Base-by-base conservation (phyloP, 2,329 filamentous ascomycete genomes). In the Alternaria tenuissima region DNA sequence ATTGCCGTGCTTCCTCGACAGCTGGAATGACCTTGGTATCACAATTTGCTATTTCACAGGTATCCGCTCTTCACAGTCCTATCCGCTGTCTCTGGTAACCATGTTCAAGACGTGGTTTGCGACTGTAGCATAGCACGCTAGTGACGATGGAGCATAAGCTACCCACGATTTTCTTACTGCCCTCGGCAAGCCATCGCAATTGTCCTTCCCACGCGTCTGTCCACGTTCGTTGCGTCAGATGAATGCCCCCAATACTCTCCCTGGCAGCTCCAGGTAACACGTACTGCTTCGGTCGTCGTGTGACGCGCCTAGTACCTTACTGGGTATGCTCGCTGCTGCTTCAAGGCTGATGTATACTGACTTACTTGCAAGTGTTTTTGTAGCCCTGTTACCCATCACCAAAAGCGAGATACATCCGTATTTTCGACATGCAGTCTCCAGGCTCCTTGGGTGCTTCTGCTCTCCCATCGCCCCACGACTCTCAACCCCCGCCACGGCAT, bases 161-260 rank as follows among this genome's bases (percentile, higher is more conserved):
- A 55, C 59, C 52, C 36, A 22, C 57, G 52, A 61, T 59, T 62
- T 66, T 68, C 64, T 41, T 55, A 43, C 44, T 22, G 28, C 46
- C 26, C 44, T 56, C 47, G 53, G 41, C 57, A 28, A 49, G 47
- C 38, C 39, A 46, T 57, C 57, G 64, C 64, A 65, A 62, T 65
- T 65, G 64, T 52, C 60, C 18, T 57, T 55, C 56, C 52, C 59
- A 55, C 60, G 60, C 63, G 57, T 54, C 44, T 34, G 24, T 36
- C 28, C 39, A 32, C 34, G 49, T 38, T 52, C 24, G 32, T 56
- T 44, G 62, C 62, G 66, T 76, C 73, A 65, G 41, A 78, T 78
- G 76, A 78, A 78, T 78, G 76, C 75, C 71, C 74, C 70, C 71
- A 56, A 61, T 65, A 62, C 59, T 68, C 56, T 67, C 52, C 66